phyloP scores from a whole-genome alignment of 2,329 filamentous ascomycete genomes.

The Nakataea oryzae region DNA sequence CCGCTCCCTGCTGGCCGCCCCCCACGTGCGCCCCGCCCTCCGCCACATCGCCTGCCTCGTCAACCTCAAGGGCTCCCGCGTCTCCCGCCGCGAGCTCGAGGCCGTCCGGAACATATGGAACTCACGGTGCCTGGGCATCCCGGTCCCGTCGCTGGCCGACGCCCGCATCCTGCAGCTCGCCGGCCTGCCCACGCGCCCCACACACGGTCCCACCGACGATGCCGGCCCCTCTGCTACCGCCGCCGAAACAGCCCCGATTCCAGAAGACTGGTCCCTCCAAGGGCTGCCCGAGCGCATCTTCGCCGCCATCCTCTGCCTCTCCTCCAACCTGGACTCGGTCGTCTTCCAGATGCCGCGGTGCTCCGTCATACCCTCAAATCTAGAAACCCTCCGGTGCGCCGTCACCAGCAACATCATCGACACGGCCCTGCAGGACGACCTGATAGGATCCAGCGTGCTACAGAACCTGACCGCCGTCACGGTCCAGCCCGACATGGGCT shows the following conservation, averaged over 20 bases:
- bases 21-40: not conserved
- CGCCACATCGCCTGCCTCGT: slow-evolving; percentile 3
- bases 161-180: not conserved
- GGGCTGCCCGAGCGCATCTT: slow-evolving; percentile 3
- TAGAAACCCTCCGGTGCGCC: not conserved
- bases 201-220: not conserved
- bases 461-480: slow-evolving; percentile 2
- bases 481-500: slow-evolving; percentile 1
- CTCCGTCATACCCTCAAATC: not conserved
- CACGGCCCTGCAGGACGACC: slow-evolving; percentile 1
- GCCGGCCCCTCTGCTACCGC: not conserved
- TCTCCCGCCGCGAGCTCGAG: slow-evolving; percentile 1
- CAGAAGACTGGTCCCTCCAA: not conserved
- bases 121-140: not conserved
- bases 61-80: slow-evolving; percentile 1
- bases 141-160: not conserved
- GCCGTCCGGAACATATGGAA: not conserved
- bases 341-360: slow-evolving; percentile 3
- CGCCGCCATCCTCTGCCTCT: slow-evolving; percentile 1
- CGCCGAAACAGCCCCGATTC: not conserved
- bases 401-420: slow-evolving; percentile 2
- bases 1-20: not conserved
- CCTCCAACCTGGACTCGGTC: slow-evolving; percentile 1
- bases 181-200: not conserved
- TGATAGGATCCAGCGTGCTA: not conserved